Conservation (phyloP, 371 early-diverging fungal species). For the Coemansia sp. region DNA sequence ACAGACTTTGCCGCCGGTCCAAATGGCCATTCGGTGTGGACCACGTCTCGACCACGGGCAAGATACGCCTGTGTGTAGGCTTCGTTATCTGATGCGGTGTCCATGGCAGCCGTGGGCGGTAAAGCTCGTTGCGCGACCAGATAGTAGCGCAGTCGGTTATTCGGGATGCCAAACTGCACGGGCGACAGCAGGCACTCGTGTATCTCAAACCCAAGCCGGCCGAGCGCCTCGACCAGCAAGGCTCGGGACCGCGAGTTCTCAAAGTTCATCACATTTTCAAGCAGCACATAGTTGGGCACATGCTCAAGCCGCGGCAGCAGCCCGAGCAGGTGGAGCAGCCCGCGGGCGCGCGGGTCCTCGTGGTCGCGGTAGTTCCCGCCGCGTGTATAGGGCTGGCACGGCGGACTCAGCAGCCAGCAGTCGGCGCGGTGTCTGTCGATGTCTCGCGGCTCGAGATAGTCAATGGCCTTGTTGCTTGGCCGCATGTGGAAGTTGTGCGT, state of each 20-base stretch:
- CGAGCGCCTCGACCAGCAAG: conserved; percentile 57
- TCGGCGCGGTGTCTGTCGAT: conserved; percentile 65
- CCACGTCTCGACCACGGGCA: conserved; percentile 42
- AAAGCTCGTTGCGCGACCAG: conserved; percentile 55
- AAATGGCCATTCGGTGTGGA: conserved; percentile 61
- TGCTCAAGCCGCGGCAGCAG: conserved; percentile 55
- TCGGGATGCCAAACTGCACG: conserved; percentile 68
- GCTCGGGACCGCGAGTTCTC: conserved; percentile 66
- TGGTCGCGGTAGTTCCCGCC: conserved; percentile 66
- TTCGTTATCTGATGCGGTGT: not conserved
- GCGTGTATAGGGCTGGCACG: conserved; percentile 83
- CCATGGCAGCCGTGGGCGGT: not conserved
- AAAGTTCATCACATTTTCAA: conserved; percentile 79
- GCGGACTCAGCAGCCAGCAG: conserved; percentile 81
- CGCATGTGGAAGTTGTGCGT: conserved; percentile 59
- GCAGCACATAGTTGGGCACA: conserved; percentile 59
- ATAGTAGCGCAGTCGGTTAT: conserved; percentile 68
- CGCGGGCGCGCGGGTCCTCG: conserved; percentile 66
- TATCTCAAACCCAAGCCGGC: conserved; percentile 62
- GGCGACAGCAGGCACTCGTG: conserved; percentile 67
- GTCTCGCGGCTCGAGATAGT: conserved; percentile 58
- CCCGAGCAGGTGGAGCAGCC: conserved; percentile 62
- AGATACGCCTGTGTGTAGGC: conserved; percentile 11
- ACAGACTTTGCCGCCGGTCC: conserved; percentile 33
- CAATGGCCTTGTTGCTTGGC: conserved; percentile 66